Percentiles rank a stretch among this genome's conserved stretches.
Conservation (phyloP, 331 rosid genomes). For the Dryas integrifolia region DNA sequence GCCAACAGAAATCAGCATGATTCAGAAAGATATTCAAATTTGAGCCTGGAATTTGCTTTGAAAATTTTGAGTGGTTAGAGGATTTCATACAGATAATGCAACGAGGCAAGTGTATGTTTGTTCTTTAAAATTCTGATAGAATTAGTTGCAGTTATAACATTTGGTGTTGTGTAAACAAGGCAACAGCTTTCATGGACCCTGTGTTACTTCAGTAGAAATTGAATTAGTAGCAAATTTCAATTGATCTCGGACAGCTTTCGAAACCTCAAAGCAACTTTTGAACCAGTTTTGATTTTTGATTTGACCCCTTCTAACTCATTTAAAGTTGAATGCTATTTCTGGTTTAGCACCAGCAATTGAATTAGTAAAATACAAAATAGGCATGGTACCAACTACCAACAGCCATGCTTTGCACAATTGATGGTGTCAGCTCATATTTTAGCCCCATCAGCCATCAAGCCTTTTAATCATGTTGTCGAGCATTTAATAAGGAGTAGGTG, state of each 20-base stretch:
- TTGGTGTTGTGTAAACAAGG: background rate
- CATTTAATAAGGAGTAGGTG: too few relatives aligned
- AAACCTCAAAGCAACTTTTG: background rate
- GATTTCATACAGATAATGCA: background rate
- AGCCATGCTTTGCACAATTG: background rate
- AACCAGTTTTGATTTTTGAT: background rate
- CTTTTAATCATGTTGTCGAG: background rate
- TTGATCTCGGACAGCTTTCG: too few relatives aligned
- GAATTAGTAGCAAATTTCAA: too few relatives aligned
- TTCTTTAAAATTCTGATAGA: background rate
- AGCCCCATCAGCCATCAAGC: background rate
- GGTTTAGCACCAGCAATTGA: background rate
- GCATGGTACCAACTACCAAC: background rate
- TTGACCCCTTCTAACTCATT: too few relatives aligned
- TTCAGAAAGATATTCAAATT: too few relatives aligned
- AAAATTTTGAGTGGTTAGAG: background rate
- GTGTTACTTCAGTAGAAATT: background rate
- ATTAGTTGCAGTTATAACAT: background rate
- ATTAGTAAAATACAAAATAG: background rate
- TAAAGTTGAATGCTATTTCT: background rate
- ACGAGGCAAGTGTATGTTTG: background rate
- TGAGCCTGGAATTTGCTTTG: too few relatives aligned
- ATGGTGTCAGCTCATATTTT: background rate
- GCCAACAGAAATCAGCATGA: too few relatives aligned
- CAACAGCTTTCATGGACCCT: background rate